Base-by-base conservation (phyloP, 306 rosid species). In the Cucumis melo region DNA sequence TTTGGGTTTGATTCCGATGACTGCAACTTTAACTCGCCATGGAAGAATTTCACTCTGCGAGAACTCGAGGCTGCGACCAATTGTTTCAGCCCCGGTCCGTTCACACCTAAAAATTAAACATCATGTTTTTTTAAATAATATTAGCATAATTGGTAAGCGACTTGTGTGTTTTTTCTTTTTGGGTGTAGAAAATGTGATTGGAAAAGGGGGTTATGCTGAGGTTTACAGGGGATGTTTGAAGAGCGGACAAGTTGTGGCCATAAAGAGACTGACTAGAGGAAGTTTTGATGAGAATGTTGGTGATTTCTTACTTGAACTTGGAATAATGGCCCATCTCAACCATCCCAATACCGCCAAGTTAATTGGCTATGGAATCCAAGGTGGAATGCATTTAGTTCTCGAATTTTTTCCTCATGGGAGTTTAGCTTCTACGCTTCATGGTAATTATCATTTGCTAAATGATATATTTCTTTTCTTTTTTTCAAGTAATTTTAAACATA, bases 171-270 rank as follows among this genome's bases (percentile, higher is more conserved):
- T 70, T 39, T 13, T 27, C 8, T 7, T 70, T 75, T 83, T 86
- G 85, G 38, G 77, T 87, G 80, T 83, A 95, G 99, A 88, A 51
- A 92, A 92, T 80, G 70, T 89, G 83, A 92, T 95, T 75, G 99
- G 99, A 74, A 95, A 95, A 56, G 99, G 99, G 44, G 99, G 99
- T 70, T 92, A 95, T 88, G 97, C 99, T 56, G 96, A 90, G 77
- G 96, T 95, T 50, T 95, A 87, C 90, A 89, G 79, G 81, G 99
- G 99, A 78, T 81, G 93, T 87, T 78, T 95, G 77, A 77, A 82
- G 84, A 86, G 90, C 86, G 76, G 85, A 63, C 89, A 83, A 71
- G 78, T 87, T 19, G 96, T 95, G 83, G 98, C 99, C 78, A 81
- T 95, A 75, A 95, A 95, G 68, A 58, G 86, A 77, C 81, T 90